phyloP scores from a whole-genome alignment of 1,284 basidiomycete genomes.

The Ceratobasidium sp. region DNA sequence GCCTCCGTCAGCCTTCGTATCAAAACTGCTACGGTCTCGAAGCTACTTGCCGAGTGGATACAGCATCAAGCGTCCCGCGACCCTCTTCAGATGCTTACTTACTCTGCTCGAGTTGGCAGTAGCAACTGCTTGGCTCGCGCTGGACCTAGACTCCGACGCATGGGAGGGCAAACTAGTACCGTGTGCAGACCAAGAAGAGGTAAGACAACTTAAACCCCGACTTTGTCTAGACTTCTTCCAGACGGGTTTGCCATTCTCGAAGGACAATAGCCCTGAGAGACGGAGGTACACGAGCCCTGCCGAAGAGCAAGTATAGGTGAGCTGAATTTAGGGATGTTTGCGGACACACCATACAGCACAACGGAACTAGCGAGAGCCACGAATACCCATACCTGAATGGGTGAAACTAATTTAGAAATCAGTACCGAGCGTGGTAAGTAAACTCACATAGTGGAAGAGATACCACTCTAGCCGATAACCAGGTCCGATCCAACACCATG shows the following conservation, averaged over 20 bases:
- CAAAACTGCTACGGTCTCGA: not conserved
- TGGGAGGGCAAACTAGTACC: not conserved
- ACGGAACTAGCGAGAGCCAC: too few species aligned
- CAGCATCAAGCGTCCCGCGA: conserved; percentile 27
- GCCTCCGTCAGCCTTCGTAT: not conserved
- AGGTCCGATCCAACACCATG: too few species aligned
- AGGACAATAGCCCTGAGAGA: conserved; percentile 2
- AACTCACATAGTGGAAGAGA: too few species aligned
- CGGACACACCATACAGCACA: too few species aligned
- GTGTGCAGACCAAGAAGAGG: not conserved
- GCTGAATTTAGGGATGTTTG: too few species aligned
- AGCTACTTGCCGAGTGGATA: conserved; percentile 28
- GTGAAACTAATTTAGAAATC: too few species aligned
- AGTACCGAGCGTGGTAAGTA: too few species aligned
- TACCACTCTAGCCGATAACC: too few species aligned
- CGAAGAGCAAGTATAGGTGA: too few species aligned
- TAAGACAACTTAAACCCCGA: not conserved
- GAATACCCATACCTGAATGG: too few species aligned
- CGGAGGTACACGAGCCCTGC: conserved; percentile 30
- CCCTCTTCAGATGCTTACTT: conserved; percentile 30
- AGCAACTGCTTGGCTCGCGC: not conserved
- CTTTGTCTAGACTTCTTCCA: not conserved
- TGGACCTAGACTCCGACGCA: conserved; percentile 17
- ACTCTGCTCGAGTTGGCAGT: conserved; percentile 9
- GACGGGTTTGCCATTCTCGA: conserved; percentile 17